A percentile compares a stretch with the other conserved stretches of the same genome.
phyloP scores from a whole-genome alignment of 352 stramenopile species.

The Phytophthora ohioensis region DNA sequence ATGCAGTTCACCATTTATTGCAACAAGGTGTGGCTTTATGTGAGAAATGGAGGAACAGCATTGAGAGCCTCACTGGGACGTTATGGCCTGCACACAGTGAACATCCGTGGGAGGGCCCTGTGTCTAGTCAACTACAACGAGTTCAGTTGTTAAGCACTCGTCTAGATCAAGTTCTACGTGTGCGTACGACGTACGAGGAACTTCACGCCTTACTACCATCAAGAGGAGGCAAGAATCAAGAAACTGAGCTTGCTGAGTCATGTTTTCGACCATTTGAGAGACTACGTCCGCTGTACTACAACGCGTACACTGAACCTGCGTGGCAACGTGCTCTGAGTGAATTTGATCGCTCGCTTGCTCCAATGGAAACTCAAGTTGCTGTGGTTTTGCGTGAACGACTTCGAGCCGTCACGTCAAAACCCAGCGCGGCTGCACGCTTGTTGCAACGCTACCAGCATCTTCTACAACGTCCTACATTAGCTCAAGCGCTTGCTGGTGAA shows the following conservation, averaged over 20 bases:
- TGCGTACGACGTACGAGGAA: slow-evolving; percentile 91
- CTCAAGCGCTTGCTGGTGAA: slow-evolving; percentile 79
- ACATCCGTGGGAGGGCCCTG: slow-evolving; percentile 72
- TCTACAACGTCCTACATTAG: slow-evolving; percentile 80
- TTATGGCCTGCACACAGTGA: slow-evolving; percentile 86
- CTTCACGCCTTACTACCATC: slow-evolving; percentile 73
- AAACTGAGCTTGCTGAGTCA: slow-evolving; percentile 48
- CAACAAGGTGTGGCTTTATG: slow-evolving; percentile 74
- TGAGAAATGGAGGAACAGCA: slow-evolving; percentile 79
- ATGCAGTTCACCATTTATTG: slow-evolving; percentile 68
- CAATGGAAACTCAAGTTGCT: slow-evolving; percentile 86
- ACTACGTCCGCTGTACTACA: slow-evolving; percentile 88
- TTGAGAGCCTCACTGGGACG: slow-evolving; percentile 81
- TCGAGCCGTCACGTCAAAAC: slow-evolving; percentile 60
- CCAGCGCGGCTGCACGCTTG: slow-evolving; percentile 76
- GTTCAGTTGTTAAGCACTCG: slow-evolving; percentile 64
- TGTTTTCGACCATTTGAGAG: slow-evolving; percentile 78
- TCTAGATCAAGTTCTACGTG: slow-evolving; percentile 81
- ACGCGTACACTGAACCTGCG: slow-evolving; percentile 88
- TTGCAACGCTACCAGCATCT: slow-evolving; percentile 90
- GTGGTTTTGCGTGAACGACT: slow-evolving; percentile 84
- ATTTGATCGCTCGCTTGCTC: slow-evolving; percentile 85
- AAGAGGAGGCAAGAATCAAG: slow-evolving; percentile 38
- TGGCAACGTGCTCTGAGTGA: slow-evolving; percentile 79
- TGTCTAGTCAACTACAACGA: slow-evolving; percentile 35